Percentiles rank a stretch among this genome's conserved stretches.
These are phyloP conservation scores for Leccinum rimulosum DNA, from an alignment of 768 basidiomycete species.

Conservation along the genomic window DNA sequence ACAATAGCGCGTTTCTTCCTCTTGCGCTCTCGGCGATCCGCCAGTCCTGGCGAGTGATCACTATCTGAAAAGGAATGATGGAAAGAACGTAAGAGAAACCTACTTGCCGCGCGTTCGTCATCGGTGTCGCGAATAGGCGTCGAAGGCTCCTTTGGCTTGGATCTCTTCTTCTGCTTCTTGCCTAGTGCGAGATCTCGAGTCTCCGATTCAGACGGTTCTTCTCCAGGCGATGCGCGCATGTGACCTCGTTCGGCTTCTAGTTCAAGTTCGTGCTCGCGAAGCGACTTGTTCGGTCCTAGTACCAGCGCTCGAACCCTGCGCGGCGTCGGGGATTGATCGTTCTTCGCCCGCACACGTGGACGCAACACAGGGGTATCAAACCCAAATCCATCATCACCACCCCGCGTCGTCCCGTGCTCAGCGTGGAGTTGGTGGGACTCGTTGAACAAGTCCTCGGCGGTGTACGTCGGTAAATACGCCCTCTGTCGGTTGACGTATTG, in stretches of 20 bases:
- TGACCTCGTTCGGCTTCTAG: not conserved
- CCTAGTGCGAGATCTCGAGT: constrained; percentile 3
- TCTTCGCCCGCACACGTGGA: constrained; percentile 36
- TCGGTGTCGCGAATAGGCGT: constrained; percentile 26
- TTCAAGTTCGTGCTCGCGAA: not conserved
- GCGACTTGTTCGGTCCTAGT: not conserved
- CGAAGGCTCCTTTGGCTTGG: constrained; percentile 22
- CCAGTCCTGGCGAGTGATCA: constrained; percentile 44
- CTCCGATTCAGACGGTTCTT: not conserved
- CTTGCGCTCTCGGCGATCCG: constrained; percentile 64
- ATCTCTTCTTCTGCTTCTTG: constrained; percentile 22
- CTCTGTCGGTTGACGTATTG: constrained; percentile 52
- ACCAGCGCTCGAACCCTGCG: not conserved
- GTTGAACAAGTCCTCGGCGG: constrained; percentile 35
- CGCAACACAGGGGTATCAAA: constrained; percentile 58
- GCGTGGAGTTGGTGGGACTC: constrained; percentile 13
- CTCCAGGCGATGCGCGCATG: not conserved
- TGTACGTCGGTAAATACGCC: constrained; percentile 42
- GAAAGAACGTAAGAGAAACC: constrained; percentile 13
- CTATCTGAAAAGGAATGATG: not conserved
- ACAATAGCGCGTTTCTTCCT: constrained; percentile 56
- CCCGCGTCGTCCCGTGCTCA: not conserved
- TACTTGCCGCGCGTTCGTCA: constrained; percentile 37
- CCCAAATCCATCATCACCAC: constrained; percentile 30
- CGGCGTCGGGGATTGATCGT: constrained; percentile 8